phyloP scores from a whole-genome alignment of 2,329 filamentous ascomycete species.

The Ophiognomonia clavigignenti-juglandacearum region DNA sequence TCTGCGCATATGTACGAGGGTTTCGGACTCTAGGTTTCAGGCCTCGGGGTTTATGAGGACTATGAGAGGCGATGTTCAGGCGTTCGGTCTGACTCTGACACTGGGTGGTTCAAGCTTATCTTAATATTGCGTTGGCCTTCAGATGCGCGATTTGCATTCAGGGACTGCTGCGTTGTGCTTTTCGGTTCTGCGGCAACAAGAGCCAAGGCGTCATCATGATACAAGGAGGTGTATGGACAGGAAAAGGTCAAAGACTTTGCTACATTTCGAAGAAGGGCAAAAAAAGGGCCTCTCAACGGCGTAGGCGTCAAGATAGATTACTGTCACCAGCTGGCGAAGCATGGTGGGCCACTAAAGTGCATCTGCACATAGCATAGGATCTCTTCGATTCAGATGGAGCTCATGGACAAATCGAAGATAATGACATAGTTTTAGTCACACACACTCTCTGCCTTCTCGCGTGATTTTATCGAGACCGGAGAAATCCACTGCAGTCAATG shows the following conservation, averaged over 20 bases:
- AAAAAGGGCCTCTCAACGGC: neutral
- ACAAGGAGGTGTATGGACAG: neutral
- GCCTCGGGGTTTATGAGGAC: neutral
- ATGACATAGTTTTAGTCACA: too few species aligned
- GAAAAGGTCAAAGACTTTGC: neutral
- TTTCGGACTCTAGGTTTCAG: constrained; percentile 1
- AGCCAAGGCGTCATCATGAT: neutral
- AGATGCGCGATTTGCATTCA: neutral
- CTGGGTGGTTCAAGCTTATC: neutral
- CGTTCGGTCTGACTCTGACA: constrained; percentile 7
- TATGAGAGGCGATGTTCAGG: too few species aligned
- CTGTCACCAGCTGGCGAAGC: constrained; percentile 2
- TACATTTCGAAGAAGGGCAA: neutral
- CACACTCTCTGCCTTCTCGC: too few species aligned
- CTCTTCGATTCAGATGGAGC: neutral
- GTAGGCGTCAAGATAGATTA: neutral
- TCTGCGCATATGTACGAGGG: constrained; percentile 2
- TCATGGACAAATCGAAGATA: neutral
- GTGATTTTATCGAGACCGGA: too few species aligned
- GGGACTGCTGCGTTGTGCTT: neutral
- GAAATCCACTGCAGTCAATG: too few species aligned
- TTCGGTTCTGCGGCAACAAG: neutral
- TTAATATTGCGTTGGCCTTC: too few species aligned
- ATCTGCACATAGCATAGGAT: neutral
- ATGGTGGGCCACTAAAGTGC: neutral